phyloP scores from a whole-genome alignment of 495 filamentous ascomycete species.

The Sordaria brevicollis region DNA sequence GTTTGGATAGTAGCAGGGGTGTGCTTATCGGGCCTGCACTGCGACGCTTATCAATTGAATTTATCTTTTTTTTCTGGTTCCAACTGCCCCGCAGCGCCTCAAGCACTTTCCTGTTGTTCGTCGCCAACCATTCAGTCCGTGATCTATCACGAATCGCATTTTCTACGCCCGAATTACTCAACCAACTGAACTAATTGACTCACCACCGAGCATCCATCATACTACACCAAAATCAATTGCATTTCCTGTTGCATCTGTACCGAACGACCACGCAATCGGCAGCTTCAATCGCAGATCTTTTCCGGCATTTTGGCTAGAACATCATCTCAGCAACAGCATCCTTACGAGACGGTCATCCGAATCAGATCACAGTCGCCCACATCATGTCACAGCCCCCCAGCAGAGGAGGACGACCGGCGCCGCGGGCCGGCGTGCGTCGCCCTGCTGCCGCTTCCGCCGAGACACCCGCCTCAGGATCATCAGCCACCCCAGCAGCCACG shows the following conservation, averaged over 20 bases:
- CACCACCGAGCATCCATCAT: not conserved
- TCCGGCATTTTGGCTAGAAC: not conserved
- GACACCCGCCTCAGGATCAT: not conserved
- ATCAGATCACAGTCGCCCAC: not conserved
- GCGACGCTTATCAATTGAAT: not conserved
- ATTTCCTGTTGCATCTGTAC: not conserved
- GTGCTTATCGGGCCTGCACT: not conserved
- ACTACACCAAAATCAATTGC: not conserved
- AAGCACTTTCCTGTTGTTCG: not conserved
- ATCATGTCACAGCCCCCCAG: not conserved
- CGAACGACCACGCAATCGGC: not conserved
- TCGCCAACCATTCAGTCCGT: not conserved
- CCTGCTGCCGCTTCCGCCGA: not conserved
- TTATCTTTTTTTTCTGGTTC: not conserved
- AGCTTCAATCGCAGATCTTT: not conserved
- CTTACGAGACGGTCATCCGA: not conserved
- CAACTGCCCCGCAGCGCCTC: not conserved
- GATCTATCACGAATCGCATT: not conserved
- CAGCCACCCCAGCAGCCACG: constrained; percentile 1
- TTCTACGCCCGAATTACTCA: not conserved
- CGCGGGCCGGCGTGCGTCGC: not conserved
- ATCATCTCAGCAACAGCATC: not conserved
- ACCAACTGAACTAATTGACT: not conserved
- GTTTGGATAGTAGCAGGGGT: not conserved
- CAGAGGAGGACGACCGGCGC: not conserved